These are phyloP conservation scores for Lachnellula hyalina DNA, from an alignment of 2,329 filamentous ascomycete species.

Conservation along the genomic window DNA sequence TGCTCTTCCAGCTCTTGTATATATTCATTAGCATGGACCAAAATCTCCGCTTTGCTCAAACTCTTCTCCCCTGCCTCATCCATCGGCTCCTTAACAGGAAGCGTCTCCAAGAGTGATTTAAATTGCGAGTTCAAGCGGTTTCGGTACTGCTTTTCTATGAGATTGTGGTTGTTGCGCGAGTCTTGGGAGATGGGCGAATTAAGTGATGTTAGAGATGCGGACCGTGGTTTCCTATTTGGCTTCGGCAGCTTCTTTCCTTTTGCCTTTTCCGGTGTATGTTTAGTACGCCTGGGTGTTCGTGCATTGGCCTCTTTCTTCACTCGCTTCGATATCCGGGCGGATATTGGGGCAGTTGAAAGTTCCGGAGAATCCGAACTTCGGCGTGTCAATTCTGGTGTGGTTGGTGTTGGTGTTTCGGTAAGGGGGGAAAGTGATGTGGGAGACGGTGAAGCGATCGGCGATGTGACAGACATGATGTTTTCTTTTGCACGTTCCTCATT, in stretches of 20 bases:
- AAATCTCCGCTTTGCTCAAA: constrained; percentile 11
- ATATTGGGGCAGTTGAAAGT: neutral
- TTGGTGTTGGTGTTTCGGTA: neutral
- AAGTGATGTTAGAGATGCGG: neutral
- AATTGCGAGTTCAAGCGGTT: constrained; percentile 14
- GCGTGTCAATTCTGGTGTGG: neutral
- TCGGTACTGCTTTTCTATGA: constrained; percentile 15
- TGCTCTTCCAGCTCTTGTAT: constrained; percentile 10
- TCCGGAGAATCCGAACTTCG: neutral
- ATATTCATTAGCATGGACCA: constrained; percentile 11
- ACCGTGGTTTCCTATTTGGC: neutral
- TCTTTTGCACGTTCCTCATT: neutral
- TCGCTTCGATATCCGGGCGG: neutral
- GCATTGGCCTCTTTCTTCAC: neutral
- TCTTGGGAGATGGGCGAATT: neutral
- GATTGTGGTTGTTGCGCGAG: constrained; percentile 11
- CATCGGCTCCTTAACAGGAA: neutral
- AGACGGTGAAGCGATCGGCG: neutral
- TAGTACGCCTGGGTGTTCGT: neutral
- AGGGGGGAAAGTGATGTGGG: neutral
- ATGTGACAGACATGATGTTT: neutral
- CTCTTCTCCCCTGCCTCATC: constrained; percentile 1
- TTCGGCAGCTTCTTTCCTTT: neutral
- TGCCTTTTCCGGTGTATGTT: neutral
- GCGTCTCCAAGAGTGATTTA: constrained; percentile 4